These are phyloP conservation scores for Leccinellum rugosiceps DNA, from an alignment of 768 basidiomycete species.

Conservation along the genomic window DNA sequence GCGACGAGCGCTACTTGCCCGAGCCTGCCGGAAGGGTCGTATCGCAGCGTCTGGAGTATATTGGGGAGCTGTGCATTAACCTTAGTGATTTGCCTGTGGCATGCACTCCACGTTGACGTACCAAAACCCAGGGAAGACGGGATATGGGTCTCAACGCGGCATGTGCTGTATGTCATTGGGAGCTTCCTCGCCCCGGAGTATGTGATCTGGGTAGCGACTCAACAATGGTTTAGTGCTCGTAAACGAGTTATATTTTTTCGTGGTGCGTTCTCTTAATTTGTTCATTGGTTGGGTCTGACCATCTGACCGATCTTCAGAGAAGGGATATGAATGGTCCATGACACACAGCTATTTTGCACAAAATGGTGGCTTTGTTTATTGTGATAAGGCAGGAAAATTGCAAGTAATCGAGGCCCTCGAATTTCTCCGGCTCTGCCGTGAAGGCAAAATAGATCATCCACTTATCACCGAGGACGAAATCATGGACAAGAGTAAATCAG, in stretches of 20 bases:
- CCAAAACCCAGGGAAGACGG: background rate
- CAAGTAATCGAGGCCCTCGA: background rate
- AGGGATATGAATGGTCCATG: background rate
- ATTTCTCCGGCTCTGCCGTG: background rate
- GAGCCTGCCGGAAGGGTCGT: background rate
- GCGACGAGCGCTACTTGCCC: background rate
- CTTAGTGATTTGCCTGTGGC: background rate
- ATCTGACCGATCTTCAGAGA: background rate
- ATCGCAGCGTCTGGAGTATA: background rate
- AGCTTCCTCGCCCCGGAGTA: background rate
- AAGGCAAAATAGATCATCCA: background rate
- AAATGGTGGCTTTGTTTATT: background rate
- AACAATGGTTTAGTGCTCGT: background rate
- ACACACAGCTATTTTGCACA: background rate
- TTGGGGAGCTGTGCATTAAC: background rate
- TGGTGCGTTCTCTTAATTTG: background rate
- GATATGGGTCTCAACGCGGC: background rate
- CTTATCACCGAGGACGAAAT: background rate
- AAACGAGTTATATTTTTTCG: background rate
- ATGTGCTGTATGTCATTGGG: background rate
- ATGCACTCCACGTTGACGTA: background rate
- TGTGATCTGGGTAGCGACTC: background rate
- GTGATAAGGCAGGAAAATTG: background rate
- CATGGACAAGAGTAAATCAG: background rate
- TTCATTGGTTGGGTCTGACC: background rate